Evolutionary conservation across 140 eudicot species (phyloP).

Genomic region (Ambrosia hybrid): DNA sequence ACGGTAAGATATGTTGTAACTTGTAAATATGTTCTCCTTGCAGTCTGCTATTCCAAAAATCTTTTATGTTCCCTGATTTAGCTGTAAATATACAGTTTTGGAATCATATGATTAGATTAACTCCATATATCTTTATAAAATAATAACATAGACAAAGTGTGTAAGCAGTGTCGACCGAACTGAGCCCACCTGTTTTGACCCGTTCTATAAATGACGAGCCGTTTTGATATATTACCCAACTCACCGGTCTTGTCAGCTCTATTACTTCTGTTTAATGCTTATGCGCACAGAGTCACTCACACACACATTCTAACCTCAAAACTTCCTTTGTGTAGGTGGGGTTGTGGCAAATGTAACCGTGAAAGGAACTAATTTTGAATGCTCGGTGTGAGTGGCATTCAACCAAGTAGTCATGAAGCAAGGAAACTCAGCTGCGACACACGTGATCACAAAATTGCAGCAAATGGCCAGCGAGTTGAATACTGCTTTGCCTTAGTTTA

Average conservation of each 20-base stretch:
- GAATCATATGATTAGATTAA: no score
- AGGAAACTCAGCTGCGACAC: slow-evolving; percentile 50
- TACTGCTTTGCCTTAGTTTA: slow-evolving; percentile 10
- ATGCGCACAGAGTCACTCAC: no score
- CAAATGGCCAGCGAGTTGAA: slow-evolving; percentile 21
- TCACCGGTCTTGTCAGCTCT: background rate
- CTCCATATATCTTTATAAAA: no score
- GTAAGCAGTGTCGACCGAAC: no score
- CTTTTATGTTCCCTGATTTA: no score
- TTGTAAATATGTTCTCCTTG: background rate
- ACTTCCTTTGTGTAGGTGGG: slow-evolving; percentile 27
- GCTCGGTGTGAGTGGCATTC: slow-evolving; percentile 31
- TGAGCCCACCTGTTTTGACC: no score
- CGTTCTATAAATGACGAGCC: background rate
- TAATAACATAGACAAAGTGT: no score
- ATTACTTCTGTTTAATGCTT: no score
- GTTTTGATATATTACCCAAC: background rate
- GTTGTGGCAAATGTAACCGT: slow-evolving; percentile 36
- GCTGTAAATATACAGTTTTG: background rate
- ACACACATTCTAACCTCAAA: no score
- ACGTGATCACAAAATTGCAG: slow-evolving; percentile 37
- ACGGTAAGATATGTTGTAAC: slow-evolving; percentile 32
- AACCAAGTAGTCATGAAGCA: slow-evolving; percentile 40
- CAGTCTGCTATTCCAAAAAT: no score
- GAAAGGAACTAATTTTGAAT: slow-evolving; percentile 45